phyloP scores from a whole-genome alignment of 345 rosid species.

The Turritis glabra region DNA sequence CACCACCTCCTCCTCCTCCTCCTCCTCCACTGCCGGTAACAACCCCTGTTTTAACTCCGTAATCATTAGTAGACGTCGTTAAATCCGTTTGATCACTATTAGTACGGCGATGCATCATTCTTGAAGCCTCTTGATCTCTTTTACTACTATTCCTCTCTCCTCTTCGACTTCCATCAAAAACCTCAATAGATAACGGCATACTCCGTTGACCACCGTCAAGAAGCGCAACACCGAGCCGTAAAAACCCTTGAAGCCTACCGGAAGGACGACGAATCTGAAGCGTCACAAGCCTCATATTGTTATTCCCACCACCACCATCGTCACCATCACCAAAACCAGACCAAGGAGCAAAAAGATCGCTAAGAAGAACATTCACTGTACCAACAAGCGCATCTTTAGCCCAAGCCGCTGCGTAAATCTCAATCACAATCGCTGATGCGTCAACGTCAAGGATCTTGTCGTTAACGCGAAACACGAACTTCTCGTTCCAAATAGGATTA shows the following conservation, averaged over 20 bases:
- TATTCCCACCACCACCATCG: slow-evolving; percentile 26
- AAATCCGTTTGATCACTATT: slow-evolving; percentile 65
- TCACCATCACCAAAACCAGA: slow-evolving; percentile 30
- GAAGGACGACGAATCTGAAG: slow-evolving; percentile 79
- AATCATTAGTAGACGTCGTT: slow-evolving; percentile 40
- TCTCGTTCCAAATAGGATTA: slow-evolving; percentile 88
- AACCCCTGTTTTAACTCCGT: slow-evolving; percentile 38
- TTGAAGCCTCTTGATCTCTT: background rate
- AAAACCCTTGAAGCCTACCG: slow-evolving; percentile 85
- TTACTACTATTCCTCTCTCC: background rate
- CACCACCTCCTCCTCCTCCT: slow-evolving; percentile 21
- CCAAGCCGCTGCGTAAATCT: slow-evolving; percentile 90
- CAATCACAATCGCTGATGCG: slow-evolving; percentile 61
- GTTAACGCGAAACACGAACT: slow-evolving; percentile 74
- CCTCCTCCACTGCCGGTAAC: slow-evolving; percentile 29
- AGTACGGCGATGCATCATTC: slow-evolving; percentile 53
- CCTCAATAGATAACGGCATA: slow-evolving; percentile 67
- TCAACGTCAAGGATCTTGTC: slow-evolving; percentile 61
- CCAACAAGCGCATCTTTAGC: slow-evolving; percentile 73
- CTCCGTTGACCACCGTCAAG: slow-evolving; percentile 70
- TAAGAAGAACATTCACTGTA: slow-evolving; percentile 59
- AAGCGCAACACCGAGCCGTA: slow-evolving; percentile 70
- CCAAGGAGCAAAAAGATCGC: slow-evolving; percentile 51
- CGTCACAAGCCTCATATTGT: slow-evolving; percentile 46
- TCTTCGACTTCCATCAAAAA: slow-evolving; percentile 34